phyloP scores from a whole-genome alignment of 2,329 filamentous ascomycete species.

The Cladosporium colombiae region DNA sequence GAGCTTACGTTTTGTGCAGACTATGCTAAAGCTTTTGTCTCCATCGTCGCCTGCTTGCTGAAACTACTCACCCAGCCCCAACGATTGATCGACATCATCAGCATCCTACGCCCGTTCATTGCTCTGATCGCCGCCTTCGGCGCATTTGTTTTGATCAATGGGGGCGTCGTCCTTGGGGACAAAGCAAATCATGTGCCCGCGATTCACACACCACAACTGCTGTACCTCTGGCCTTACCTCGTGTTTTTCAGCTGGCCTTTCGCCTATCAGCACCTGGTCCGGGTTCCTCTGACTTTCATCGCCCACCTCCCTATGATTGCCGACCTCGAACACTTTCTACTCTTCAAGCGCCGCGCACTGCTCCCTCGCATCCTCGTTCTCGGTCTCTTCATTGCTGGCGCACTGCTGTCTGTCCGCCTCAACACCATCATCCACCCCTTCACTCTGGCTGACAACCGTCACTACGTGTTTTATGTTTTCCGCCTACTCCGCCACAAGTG shows the following conservation, averaged over 20 bases:
- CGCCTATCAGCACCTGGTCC: conserved; percentile 58
- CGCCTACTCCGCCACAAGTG: conserved; percentile 65
- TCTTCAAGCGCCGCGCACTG: conserved; percentile 37
- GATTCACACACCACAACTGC: conserved; percentile 85
- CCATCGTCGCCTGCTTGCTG: conserved; percentile 61
- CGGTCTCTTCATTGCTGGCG: conserved; percentile 42
- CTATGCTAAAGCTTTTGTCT: conserved; percentile 57
- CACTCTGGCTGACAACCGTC: conserved; percentile 91
- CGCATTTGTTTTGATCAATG: conserved; percentile 81
- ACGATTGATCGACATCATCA: conserved; percentile 25
- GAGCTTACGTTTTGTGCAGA: conserved; percentile 35
- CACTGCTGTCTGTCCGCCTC: conserved; percentile 62
- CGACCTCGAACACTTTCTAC: conserved; percentile 27
- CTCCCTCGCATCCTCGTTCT: conserved; percentile 43
- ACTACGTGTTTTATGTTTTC: conserved; percentile 98
- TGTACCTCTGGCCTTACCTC: conserved; percentile 92
- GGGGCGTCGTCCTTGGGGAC: conserved; percentile 89
- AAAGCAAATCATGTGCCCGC: conserved; percentile 93
- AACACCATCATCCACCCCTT: conserved; percentile 97
- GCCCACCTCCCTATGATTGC: conserved; percentile 33
- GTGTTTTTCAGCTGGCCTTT: conserved; percentile 87
- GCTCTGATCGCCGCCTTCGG: conserved; percentile 67
- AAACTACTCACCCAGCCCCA: conserved; percentile 40
- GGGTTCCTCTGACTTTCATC: conserved; percentile 31
- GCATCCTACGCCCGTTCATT: conserved; percentile 52